Evolutionary conservation across 1,284 basidiomycete genomes (phyloP).

Genomic region (Boletus chippewaensis): DNA sequence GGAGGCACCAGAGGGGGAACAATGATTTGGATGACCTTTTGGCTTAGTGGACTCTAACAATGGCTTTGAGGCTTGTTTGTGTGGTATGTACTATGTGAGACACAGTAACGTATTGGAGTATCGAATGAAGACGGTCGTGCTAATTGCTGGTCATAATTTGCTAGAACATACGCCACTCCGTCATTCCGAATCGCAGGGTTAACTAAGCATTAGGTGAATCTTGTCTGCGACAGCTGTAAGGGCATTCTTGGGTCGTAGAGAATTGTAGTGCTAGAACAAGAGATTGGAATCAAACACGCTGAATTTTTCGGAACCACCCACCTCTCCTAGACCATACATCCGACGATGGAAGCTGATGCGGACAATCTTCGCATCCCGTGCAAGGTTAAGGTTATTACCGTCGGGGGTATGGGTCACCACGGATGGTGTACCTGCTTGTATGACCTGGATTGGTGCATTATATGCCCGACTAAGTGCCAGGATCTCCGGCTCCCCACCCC

Average conservation of each 20-base stretch:
- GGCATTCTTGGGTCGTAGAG: constrained; percentile 53
- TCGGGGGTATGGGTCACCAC: constrained; percentile 76
- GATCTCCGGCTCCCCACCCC: constrained; percentile 99
- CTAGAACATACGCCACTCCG: neutral
- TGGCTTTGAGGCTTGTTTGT: neutral
- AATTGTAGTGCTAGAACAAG: constrained; percentile 75
- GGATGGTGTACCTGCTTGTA: constrained; percentile 78
- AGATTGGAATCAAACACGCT: constrained; percentile 1
- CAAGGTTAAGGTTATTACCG: constrained; percentile 29
- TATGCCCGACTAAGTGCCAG: constrained; percentile 84
- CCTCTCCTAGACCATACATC: constrained; percentile 93
- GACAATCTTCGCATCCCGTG: constrained; percentile 44
- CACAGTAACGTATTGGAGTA: neutral
- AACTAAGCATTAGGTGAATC: constrained; percentile 36
- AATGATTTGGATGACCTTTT: constrained; percentile 46
- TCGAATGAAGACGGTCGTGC: neutral
- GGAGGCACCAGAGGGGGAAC: constrained; percentile 17
- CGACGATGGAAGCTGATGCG: constrained; percentile 86
- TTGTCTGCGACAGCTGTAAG: constrained; percentile 38
- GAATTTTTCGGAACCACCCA: constrained; percentile 34
- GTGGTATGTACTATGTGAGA: constrained; percentile 13
- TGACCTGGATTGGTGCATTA: constrained; percentile 83
- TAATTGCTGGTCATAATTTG: neutral
- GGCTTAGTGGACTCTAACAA: constrained; percentile 34
- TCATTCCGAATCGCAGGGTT: constrained; percentile 1